Conservation (phyloP, 331 rosid species). For the Spiraea crenata region DNA sequence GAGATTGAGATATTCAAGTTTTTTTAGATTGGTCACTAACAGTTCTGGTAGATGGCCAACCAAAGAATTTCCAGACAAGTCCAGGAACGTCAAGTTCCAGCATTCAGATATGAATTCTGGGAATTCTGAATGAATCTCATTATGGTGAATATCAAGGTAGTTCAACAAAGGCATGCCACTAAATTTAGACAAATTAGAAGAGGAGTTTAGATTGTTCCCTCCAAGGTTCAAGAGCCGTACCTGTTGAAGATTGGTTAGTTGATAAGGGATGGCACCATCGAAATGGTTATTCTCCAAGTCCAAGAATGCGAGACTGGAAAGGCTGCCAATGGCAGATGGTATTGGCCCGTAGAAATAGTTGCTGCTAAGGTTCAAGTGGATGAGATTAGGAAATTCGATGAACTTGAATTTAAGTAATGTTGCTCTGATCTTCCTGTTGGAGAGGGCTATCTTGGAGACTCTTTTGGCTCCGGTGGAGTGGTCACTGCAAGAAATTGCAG, state of each 20-base stretch:
- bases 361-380: no score
- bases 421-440: no score
- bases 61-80: conserved; percentile 18
- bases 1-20: no score
- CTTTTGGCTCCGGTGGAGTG: no score
- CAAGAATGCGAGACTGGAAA: no score
- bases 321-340: no score
- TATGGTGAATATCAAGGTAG: conserved; percentile 27
- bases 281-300: background rate
- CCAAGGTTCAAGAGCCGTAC: background rate
- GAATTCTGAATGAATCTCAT: conserved; percentile 16
- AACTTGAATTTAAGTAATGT: no score
- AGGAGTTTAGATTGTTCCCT: background rate
- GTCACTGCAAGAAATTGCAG: no score
- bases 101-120: conserved; percentile 48
- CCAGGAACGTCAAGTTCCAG: conserved; percentile 49
- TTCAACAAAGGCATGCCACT: conserved; percentile 41
- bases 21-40: no score
- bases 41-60: conserved; percentile 38
- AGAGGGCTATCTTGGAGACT: no score
- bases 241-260: background rate
- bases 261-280: background rate
- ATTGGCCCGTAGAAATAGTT: no score
- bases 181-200: conserved; percentile 20
- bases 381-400: no score